Base-by-base conservation (phyloP, 73 alveolate species). In the Paramecium primaurelia region DNA sequence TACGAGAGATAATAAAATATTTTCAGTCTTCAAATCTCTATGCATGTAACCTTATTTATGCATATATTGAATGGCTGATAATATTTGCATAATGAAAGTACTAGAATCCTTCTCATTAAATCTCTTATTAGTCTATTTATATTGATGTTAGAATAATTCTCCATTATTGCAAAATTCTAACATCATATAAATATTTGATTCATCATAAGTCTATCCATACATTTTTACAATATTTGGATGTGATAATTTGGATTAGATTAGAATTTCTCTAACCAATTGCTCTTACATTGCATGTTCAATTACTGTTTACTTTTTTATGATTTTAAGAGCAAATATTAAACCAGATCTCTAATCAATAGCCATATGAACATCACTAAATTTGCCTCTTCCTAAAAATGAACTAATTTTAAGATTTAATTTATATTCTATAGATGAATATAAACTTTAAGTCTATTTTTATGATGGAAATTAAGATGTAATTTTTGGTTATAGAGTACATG, bases 1-100 rank as follows among this genome's bases (percentile, higher is more conserved):
- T 73, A 73, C 87, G 18, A 80, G 20, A 38, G 91, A 80, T n/a
- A 80, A 36, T 47, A 80, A 49, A 16, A 80, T 80, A 28, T 92
- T 92, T 92, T 92, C 95, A 49, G 95, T 92, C 42, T 92, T 92
- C 38, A 92, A 28, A 59, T 92, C 95, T 32, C 95, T 32, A 92
- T 98, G 99, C 86, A 98, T 96, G n/a, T 96, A 95, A 5, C 98
- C 95, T 44, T 92, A 89, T 9, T 92, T 36, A 86, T 97, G 99
- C 98, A 97, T 96, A n/a, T 59, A 93, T 59, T 88, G 54, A 59
- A 97, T 64, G 14, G 97, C 99, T 71, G 86, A 87, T 28, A 94
- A 86, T 4, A 97, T 93, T 60, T 97, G 30, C 44, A 42, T 25
- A 0, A 80, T 47, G 30, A 32, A 80, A 25, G 91, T 44, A 22